Percentiles rank a stretch among this genome's conserved stretches.
Evolutionary conservation across 768 basidiomycete genomes (phyloP).

Genomic region (Lentinula raphanica): DNA sequence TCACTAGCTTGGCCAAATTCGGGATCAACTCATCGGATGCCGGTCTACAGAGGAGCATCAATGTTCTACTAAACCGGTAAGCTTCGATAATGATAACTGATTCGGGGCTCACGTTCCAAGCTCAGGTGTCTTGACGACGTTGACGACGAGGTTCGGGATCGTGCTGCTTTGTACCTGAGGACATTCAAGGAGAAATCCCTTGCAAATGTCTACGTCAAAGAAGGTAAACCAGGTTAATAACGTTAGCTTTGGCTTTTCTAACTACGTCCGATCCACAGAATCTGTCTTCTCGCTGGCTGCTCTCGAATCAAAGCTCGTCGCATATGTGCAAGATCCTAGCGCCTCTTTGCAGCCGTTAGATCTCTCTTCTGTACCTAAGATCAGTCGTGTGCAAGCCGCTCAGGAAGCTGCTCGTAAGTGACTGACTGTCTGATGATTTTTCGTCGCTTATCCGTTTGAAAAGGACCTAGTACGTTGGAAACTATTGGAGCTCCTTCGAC

Average conservation of each 20-base stretch:
- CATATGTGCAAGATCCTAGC: constrained; percentile 82
- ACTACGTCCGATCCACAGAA: constrained; percentile 44
- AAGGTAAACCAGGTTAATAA: constrained; percentile 54
- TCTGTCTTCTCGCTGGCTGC: constrained; percentile 89
- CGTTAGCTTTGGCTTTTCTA: constrained; percentile 7
- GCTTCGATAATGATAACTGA: background rate
- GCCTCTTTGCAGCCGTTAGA: constrained; percentile 78
- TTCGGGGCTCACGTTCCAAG: background rate
- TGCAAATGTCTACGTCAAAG: constrained; percentile 84
- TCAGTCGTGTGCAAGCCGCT: constrained; percentile 89
- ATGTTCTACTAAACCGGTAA: constrained; percentile 26
- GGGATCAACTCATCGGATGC: constrained; percentile 83
- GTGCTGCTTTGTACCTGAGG: constrained; percentile 91
- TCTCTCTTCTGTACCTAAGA: constrained; percentile 79
- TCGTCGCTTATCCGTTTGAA: background rate
- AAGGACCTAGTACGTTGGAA: constrained; percentile 83
- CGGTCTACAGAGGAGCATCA: constrained; percentile 77
- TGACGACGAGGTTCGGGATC: constrained; percentile 97
- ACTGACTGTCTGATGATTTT: background rate
- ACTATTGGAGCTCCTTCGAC: constrained; percentile 71
- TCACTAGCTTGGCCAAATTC: constrained; percentile 92
- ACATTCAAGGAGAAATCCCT: constrained; percentile 74
- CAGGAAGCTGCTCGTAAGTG: constrained; percentile 80
- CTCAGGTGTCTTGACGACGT: constrained; percentile 92
- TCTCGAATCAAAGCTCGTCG: constrained; percentile 87